Conservation (phyloP, 129 eudicot genomes). For the Glebionis coronaria region DNA sequence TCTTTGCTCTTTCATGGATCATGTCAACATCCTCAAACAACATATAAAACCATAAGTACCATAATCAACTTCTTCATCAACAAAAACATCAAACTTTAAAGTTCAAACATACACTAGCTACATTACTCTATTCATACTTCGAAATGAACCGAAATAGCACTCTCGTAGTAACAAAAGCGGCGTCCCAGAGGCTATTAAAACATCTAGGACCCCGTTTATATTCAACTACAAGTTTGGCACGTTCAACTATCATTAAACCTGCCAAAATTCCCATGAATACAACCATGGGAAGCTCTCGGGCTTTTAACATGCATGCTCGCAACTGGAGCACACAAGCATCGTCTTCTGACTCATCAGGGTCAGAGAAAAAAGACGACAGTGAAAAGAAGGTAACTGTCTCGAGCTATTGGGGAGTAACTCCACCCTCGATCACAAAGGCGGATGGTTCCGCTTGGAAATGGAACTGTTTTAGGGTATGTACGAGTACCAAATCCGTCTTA, state of each 20-base stretch:
- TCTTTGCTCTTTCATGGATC: conserved; percentile 11
- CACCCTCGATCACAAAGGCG: conserved; percentile 37
- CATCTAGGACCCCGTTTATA: conserved; percentile 29
- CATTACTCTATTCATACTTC: not conserved
- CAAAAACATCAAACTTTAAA: conserved; percentile 13
- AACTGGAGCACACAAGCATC: conserved; percentile 32
- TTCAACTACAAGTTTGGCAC: conserved; percentile 16
- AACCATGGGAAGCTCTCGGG: conserved; percentile 6
- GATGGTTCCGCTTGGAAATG: conserved; percentile 65
- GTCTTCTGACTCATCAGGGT: not conserved
- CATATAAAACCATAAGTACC: conserved; percentile 14
- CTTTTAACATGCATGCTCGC: conserved; percentile 20
- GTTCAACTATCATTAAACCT: not conserved
- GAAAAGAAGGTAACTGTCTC: conserved; percentile 20
- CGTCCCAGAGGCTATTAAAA: conserved; percentile 32
- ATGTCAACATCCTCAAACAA: conserved; percentile 19
- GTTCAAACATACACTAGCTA: not conserved
- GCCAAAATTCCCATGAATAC: conserved; percentile 7
- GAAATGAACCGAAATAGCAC: conserved; percentile 28
- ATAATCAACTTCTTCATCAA: not conserved
- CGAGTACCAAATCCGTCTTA: not conserved
- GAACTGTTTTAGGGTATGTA: conserved; percentile 58
- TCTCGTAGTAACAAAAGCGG: conserved; percentile 17
- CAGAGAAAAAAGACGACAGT: conserved; percentile 6
- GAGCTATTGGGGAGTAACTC: conserved; percentile 65